Evolutionary conservation across 805 yeast genomes (phyloP).

Genomic region (Saturnispora saitoi): DNA sequence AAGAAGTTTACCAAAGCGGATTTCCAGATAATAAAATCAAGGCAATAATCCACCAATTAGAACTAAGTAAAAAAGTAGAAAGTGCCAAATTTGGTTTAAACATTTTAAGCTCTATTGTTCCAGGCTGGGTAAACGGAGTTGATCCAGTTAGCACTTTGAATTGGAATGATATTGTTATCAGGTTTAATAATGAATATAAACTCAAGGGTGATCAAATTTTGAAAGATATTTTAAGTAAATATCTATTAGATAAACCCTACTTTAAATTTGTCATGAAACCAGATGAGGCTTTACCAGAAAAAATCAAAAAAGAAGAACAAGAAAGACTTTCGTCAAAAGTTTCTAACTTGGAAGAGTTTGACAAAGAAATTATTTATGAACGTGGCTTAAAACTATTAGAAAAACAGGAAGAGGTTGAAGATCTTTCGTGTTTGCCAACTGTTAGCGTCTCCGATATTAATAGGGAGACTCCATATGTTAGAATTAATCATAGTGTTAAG

Average conservation of each 20-base stretch:
- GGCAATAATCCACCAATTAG: constrained; percentile 84
- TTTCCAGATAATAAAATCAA: constrained; percentile 58
- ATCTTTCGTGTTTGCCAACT: constrained; percentile 73
- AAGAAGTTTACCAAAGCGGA: constrained; percentile 33
- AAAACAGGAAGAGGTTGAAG: constrained; percentile 62
- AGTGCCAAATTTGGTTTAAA: constrained; percentile 86
- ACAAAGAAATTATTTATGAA: constrained; percentile 46
- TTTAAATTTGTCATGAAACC: constrained; percentile 79
- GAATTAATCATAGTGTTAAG: constrained; percentile 25
- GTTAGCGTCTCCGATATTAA: constrained; percentile 68
- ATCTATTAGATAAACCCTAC: constrained; percentile 44
- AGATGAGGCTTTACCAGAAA: constrained; percentile 41
- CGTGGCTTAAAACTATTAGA: constrained; percentile 53
- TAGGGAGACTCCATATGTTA: constrained; percentile 36
- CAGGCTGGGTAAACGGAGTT: constrained; percentile 77
- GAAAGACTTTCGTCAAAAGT: constrained; percentile 39
- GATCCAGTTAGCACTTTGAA: constrained; percentile 65
- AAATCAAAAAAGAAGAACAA: constrained; percentile 48
- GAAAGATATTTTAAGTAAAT: constrained; percentile 45
- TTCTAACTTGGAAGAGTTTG: constrained; percentile 40
- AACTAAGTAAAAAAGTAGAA: constrained; percentile 73
- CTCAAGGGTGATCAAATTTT: constrained; percentile 49
- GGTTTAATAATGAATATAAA: constrained; percentile 55
- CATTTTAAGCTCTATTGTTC: constrained; percentile 61
- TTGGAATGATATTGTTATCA: constrained; percentile 49